phyloP scores from a whole-genome alignment of 768 basidiomycete genomes.

The Mycena capillaripes region DNA sequence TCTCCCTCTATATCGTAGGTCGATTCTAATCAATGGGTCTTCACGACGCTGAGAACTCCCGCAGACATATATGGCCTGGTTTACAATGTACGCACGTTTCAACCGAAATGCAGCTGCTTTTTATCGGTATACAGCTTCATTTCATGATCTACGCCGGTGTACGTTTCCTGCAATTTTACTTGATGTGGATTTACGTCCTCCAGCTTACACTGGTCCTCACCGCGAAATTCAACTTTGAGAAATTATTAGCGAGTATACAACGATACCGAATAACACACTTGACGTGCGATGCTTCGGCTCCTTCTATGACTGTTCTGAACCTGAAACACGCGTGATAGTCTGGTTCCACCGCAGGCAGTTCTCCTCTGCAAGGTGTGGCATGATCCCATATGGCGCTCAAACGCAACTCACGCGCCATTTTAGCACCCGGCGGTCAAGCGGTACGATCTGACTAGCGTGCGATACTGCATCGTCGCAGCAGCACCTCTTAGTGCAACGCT shows the following conservation, averaged over 20 bases:
- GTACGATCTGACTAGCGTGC: slow-evolving; percentile 52
- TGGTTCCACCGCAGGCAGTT: slow-evolving; percentile 53
- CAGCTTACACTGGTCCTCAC: slow-evolving; percentile 59
- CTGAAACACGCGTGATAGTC: slow-evolving; percentile 33
- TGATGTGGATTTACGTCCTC: neutral
- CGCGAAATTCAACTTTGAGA: slow-evolving; percentile 60
- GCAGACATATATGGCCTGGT: slow-evolving; percentile 42
- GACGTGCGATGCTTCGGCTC: slow-evolving; percentile 32
- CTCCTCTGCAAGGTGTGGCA: slow-evolving; percentile 49
- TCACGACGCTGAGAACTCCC: neutral
- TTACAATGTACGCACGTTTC: slow-evolving; percentile 34
- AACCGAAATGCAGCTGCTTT: neutral
- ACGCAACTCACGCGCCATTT: slow-evolving; percentile 18
- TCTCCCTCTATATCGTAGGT: slow-evolving; percentile 41
- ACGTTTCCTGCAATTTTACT: slow-evolving; percentile 6
- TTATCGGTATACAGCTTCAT: slow-evolving; percentile 46
- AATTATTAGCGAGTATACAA: slow-evolving; percentile 56
- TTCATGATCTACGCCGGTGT: slow-evolving; percentile 54
- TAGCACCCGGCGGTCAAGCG: slow-evolving; percentile 52
- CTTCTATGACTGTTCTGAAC: neutral
- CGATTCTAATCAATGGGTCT: neutral
- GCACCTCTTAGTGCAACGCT: slow-evolving; percentile 58
- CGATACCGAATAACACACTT: slow-evolving; percentile 56
- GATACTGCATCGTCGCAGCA: slow-evolving; percentile 53
- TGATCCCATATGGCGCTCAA: neutral